Evolutionary conservation across 352 stramenopile species (phyloP), one percentile per base, ranked within the genome.

Genomic region (Globisporangium megalacanthum): DNA sequence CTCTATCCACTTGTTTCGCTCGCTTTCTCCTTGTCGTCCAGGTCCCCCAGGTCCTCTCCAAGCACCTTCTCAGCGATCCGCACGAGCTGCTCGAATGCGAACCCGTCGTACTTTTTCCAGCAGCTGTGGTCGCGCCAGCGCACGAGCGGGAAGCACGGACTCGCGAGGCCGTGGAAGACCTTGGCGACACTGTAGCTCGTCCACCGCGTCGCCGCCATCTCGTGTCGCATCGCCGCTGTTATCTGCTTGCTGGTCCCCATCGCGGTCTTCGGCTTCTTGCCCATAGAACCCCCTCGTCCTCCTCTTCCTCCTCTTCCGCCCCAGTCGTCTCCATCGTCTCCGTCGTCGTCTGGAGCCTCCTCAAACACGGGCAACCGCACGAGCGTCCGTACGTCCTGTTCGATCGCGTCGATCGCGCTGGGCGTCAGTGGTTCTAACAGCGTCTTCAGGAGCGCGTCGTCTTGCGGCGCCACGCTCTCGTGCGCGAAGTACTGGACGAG

Each of bases 21-120:
- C 25, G 1, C 1, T 4, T 29, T 1, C 25, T 29, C 25, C 25
- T 29, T 29, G 25, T 29, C 25, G 1, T 29, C 25, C 25, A 29
- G 25, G 25, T 29, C 39, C 19, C 8, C 1, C 14, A 11, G n/a
- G 17, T 57, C 54, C 49, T 84, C 66, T 5, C 33, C 19, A 14
- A 91, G 22, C 6, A 89, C 79, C 64, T 79, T 83, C 22, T 77
- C 53, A 8, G 75, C 77, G 46, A 89, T 83, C 49, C 69, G 60
- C 22, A 89, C 75, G n/a, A 92, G 70, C 37, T 77, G 70, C 46
- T 91, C 83, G 52, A 93, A 94, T 22, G 83, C 78, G 25, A 92
- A 69, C 36, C 73, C 62, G 1, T 71, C 60, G 60, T 92, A 88
- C 49, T 78, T 79, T 19, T 79, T 70, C 85, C 85, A 94, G 51